Evolutionary conservation across 371 early-diverging fungal species (phyloP), one percentile per base, ranked within the genome.

Genomic region (Mortierella sp.): DNA sequence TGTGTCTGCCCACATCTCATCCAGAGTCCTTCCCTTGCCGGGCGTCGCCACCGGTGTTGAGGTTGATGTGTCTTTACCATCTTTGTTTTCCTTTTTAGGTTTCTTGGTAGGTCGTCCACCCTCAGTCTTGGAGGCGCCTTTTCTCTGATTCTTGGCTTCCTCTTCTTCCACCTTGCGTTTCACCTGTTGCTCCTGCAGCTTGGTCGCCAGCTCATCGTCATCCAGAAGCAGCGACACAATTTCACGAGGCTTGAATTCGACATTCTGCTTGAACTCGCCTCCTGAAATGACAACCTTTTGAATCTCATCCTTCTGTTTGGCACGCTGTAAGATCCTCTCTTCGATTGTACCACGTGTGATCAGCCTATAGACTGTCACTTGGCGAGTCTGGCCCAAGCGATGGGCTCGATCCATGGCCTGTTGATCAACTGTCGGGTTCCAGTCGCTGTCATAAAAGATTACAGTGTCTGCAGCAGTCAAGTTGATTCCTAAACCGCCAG

Each of bases 381-480:
- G 96, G 55, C 93, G 94, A 10, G 96, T 98, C 86, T 99, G 99
- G 14, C 99, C 99, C 66, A 99, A 87, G 70, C 99, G 92, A 89
- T 99, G 99, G 0, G 97, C 97, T 59, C 99, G 95, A 75, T 97
- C 99, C 96, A 97, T 97, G 16, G 98, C 97, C 87, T 99, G 99
- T 86, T 97, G 94, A 86, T 99, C 99, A 35, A 97, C 96, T 0
- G 96, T 97, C 10, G 99, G 99, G 81, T 99, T 99, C 97, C 98
- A 99, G 86, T 99, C 99, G 62, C 93, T 93, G 85, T 99, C 99
- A 83, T 97, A 99, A 85, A 99, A 97, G 78, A 99, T 98, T 32
- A 99, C 99, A 0, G 99, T 99, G 84, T 99, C 99, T 0, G 99
- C 99, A 3, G 99, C 99, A 0, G 99, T 99, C 78, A 99, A 89